Conservation (phyloP, 306 rosid species). For the Quercus bicolor region DNA sequence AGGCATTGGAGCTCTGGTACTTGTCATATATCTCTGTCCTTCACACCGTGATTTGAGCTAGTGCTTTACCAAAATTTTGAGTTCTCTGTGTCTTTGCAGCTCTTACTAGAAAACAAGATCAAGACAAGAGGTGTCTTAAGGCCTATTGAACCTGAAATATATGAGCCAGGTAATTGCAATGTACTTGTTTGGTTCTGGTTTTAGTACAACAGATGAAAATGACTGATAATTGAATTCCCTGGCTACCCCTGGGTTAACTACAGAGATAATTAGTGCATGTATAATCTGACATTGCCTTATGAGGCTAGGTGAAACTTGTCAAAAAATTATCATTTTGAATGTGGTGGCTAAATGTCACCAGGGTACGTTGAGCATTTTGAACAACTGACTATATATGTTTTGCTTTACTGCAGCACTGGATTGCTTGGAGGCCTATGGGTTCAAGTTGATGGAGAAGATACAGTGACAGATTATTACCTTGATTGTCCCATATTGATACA, state of each 20-base stretch:
- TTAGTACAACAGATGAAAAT: neutral
- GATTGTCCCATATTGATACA: neutral
- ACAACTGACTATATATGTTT: neutral
- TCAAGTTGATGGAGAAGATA: conserved; percentile 71
- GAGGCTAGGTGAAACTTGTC: neutral
- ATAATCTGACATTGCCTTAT: neutral
- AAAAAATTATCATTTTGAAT: neutral
- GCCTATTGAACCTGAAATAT: conserved; percentile 77
- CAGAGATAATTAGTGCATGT: neutral
- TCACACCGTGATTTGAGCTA: conserved; percentile 14
- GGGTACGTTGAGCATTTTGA: neutral
- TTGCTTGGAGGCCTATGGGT: conserved; percentile 73
- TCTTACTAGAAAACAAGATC: conserved; percentile 72
- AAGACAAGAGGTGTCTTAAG: conserved; percentile 89
- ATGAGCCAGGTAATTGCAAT: conserved; percentile 60
- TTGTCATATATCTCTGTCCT: conserved; percentile 2
- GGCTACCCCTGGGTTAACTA: neutral
- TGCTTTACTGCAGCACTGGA: conserved; percentile 63
- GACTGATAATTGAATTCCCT: neutral
- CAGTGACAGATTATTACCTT: conserved; percentile 32
- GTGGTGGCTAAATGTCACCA: neutral
- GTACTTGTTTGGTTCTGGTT: conserved; percentile 11
- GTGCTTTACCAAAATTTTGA: conserved; percentile 4
- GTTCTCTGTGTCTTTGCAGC: conserved; percentile 46
- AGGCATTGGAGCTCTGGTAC: conserved; percentile 92